Evolutionary conservation across 345 rosid genomes (phyloP).

Genomic region (Hypericum androsaemum): DNA sequence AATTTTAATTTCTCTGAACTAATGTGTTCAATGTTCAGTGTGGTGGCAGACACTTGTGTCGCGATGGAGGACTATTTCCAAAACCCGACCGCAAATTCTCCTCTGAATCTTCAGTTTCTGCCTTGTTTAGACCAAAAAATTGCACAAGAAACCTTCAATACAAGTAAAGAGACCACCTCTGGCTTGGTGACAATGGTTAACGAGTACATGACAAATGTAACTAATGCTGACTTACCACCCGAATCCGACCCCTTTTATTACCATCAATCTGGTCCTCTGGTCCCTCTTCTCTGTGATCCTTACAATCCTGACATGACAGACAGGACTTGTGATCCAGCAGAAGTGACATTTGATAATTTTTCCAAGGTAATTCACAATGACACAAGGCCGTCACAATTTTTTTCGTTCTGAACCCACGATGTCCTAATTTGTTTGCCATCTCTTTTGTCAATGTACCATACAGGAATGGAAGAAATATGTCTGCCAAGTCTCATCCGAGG

Average conservation of each 20-base stretch:
- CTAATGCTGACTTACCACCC: constrained; percentile 16
- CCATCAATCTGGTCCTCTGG: constrained; percentile 26
- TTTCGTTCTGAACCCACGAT: no score
- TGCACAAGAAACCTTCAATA: constrained; percentile 18
- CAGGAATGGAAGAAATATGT: no score
- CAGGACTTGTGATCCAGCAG: constrained; percentile 15
- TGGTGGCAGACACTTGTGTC: constrained; percentile 22
- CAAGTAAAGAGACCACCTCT: constrained; percentile 14
- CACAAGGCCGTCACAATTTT: no score
- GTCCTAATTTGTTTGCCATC: no score
- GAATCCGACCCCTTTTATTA: constrained; percentile 8
- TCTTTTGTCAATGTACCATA: no score
- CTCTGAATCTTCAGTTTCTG: constrained; percentile 21
- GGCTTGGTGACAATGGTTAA: constrained; percentile 16
- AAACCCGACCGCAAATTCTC: constrained; percentile 18
- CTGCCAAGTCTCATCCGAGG: no score
- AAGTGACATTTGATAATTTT: constrained; percentile 22
- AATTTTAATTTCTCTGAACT: no score
- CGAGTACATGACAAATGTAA: constrained; percentile 14
- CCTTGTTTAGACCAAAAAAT: constrained; percentile 27
- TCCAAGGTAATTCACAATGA: constrained; percentile 11
- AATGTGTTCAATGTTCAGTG: constrained; percentile 6
- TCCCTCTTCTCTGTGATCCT: constrained; percentile 24
- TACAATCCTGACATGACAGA: constrained; percentile 19
- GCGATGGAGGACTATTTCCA: constrained; percentile 29